Base-by-base conservation (phyloP, 805 yeast species). In the Lachancea meyersii region DNA sequence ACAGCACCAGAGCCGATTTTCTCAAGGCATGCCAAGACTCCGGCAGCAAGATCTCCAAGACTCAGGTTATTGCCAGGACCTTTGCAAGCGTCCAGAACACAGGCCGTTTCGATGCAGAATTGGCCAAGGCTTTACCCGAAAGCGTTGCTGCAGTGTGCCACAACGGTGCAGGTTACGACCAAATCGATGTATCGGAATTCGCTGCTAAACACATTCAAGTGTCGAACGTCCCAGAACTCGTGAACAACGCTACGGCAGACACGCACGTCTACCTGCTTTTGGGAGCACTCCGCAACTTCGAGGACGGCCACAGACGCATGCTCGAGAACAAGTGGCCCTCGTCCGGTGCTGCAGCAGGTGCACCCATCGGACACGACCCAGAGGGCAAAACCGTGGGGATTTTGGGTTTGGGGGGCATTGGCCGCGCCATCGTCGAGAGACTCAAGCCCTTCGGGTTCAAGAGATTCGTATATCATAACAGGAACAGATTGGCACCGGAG, bases 361-460 rank as follows among this genome's bases (percentile, higher is more conserved):
- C 80, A 1, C 73, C 79, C 6, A 63, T 78, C 36, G 95, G 94
- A 6, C 74, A 75, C 55, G 89, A 82, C 55, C 94, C 94, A 14
- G 78, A 71, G 48, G 86, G 86, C 7, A 81, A 82, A 57, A 71
- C 71, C 16, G 80, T 87, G 18, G 96, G 96, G 38, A 79, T 87
- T 42, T 68, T 83, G 40, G 96, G 96, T 13, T 73, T 87, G 76
- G 96, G 96, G 26, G 95, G 95, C 27, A 86, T 87, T 64, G 96
- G 96, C 36, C 76, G 88, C 45, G 84, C 86, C 23, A 79, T 87
- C 40, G 72, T 86, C 41, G 77, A 79, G 50, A 74, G 91, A 52
- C 70, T 85, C 48, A 64, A 66, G 50, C 89, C 91, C 7, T 86
- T 87, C 63, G 95, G 93, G 2, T 85, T 86, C 63, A 66, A 63